Percentiles rank a stretch among this genome's conserved stretches.
Conservation (phyloP, 495 filamentous ascomycete species). For the Gamarada debralockiae region DNA sequence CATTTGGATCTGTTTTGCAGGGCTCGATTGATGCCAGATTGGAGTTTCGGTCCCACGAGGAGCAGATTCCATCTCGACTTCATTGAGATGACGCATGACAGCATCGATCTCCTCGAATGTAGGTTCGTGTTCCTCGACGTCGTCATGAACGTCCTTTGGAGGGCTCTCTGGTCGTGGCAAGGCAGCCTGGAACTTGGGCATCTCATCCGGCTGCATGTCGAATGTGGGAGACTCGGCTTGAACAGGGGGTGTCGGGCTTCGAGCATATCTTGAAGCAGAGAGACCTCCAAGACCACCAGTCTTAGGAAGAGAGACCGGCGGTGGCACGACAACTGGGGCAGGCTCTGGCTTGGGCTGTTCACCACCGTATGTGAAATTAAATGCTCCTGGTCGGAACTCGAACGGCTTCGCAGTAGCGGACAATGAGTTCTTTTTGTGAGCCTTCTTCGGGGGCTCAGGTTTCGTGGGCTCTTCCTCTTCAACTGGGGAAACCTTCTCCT, state of each 20-base stretch:
- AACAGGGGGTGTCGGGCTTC: conserved; percentile 32
- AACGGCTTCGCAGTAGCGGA: conserved; percentile 69
- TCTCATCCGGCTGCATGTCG: conserved; percentile 19
- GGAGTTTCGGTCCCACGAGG: conserved; percentile 1
- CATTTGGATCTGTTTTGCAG: conserved; percentile 31
- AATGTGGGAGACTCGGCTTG: conserved; percentile 19
- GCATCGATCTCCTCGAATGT: conserved; percentile 80
- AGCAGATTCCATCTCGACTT: conserved; percentile 43
- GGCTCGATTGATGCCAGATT: conserved; percentile 34
- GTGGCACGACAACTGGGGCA: conserved; percentile 1
- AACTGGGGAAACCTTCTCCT: conserved; percentile 22
- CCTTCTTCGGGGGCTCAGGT: conserved; percentile 27
- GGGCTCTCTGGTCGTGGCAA: conserved; percentile 28
- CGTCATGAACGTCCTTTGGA: conserved; percentile 19
- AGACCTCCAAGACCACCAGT: conserved; percentile 37
- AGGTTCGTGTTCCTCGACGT: conserved; percentile 24
- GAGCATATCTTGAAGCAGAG: conserved; percentile 37
- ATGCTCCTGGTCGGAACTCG: conserved; percentile 47
- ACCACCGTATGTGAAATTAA: conserved; percentile 33
- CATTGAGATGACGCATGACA: conserved; percentile 78
- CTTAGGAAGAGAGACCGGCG: conserved; percentile 17
- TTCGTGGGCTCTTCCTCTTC: conserved; percentile 18
- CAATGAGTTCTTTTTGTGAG: conserved; percentile 48
- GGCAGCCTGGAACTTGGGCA: conserved; percentile 26
- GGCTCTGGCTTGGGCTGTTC: conserved; percentile 2